Percentiles rank a stretch among this genome's conserved stretches.
phyloP scores from a whole-genome alignment of 164 flowering plant genomes.

The Litsea cubeba region DNA sequence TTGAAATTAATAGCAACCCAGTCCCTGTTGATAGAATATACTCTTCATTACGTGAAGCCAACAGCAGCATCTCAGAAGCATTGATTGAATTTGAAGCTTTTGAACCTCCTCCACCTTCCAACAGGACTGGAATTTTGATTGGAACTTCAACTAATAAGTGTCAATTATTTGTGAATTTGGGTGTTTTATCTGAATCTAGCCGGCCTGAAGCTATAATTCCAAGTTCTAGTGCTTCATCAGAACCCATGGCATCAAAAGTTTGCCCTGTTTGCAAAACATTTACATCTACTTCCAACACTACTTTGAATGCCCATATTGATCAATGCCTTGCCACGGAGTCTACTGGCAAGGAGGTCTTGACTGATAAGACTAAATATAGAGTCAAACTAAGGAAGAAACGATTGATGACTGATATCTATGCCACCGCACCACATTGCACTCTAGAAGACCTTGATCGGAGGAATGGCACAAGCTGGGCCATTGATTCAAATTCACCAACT shows the following conservation, averaged over 20 bases:
- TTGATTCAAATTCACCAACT: conserved; percentile 22
- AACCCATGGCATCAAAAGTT: conserved; percentile 63
- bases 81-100: conserved; percentile 1
- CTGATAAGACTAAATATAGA: conserved; percentile 43
- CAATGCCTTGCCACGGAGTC: conserved; percentile 73
- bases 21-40: background rate
- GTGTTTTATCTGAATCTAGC: conserved; percentile 27
- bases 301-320: conserved; percentile 92
- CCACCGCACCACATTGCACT: conserved; percentile 61
- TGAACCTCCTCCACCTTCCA: background rate
- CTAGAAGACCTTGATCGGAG: conserved; percentile 84
- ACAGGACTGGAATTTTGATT: background rate
- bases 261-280: conserved; percentile 92
- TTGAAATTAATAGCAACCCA: background rate
- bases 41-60: background rate
- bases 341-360: conserved; percentile 31
- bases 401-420: conserved; percentile 69
- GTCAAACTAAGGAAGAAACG: conserved; percentile 64
- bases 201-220: conserved; percentile 42
- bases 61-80: background rate
- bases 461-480: conserved; percentile 78
- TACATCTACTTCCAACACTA: conserved; percentile 78
- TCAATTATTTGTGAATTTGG: conserved; percentile 13
- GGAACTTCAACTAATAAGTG: conserved; percentile 6
- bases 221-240: conserved; percentile 25